phyloP scores from a whole-genome alignment of 495 filamentous ascomycete species.

The Hypoxylon perforatum region DNA sequence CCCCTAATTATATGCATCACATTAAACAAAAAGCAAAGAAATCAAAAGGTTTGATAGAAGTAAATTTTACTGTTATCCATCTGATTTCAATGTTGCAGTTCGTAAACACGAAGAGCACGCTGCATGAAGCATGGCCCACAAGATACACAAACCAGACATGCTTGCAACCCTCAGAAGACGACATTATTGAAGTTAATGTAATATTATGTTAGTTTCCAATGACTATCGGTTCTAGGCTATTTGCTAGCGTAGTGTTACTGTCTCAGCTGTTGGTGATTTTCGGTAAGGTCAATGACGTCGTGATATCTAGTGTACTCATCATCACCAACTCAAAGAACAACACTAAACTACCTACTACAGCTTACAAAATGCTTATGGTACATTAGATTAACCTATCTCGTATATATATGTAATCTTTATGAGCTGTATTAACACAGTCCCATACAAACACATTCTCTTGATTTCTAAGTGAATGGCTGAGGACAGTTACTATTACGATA shows the following conservation, averaged over 20 bases:
- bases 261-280: too few species aligned
- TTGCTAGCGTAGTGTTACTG: not conserved
- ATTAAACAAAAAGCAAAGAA: too few species aligned
- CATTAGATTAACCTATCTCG: not conserved
- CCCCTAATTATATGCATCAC: too few species aligned
- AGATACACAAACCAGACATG: too few species aligned
- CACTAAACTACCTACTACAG: not conserved
- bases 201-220: not conserved
- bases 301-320: slow-evolving; percentile 26
- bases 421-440: too few species aligned
- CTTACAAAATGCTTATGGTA: not conserved
- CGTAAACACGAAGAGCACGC: too few species aligned
- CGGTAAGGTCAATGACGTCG: slow-evolving; percentile 31
- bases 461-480: not conserved
- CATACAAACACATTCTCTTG: too few species aligned
- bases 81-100: too few species aligned
- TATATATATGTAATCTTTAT: not conserved
- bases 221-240: not conserved
- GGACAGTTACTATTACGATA: slow-evolving; percentile 20
- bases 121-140: too few species aligned
- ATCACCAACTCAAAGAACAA: slow-evolving; percentile 10
- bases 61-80: too few species aligned
- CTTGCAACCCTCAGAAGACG: not conserved
- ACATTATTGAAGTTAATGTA: not conserved
- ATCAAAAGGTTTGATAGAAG: too few species aligned